Percentiles rank a stretch among this genome's conserved stretches.
phyloP scores from a whole-genome alignment of 2,329 filamentous ascomycete species.

The Bertia moriformis region DNA sequence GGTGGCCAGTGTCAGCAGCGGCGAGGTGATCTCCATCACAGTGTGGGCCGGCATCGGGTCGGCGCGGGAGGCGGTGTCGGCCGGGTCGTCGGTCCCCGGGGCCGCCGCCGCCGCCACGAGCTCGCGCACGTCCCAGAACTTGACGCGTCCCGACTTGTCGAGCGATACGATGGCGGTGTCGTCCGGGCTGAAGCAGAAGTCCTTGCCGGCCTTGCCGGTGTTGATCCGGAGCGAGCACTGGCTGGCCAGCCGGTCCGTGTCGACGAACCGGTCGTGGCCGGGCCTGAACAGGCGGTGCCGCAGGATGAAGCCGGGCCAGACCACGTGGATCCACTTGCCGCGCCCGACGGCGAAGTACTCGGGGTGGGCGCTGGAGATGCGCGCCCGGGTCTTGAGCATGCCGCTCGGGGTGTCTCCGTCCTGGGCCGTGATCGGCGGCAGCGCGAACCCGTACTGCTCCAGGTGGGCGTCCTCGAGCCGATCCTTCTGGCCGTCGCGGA shows the following conservation, averaged over 20 bases:
- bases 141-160: constrained; percentile 89
- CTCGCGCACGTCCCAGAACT: constrained; percentile 93
- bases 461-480: constrained; percentile 65
- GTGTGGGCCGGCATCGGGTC: constrained; percentile 37
- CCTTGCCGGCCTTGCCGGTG: constrained; percentile 94
- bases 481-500: constrained; percentile 64
- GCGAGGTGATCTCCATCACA: constrained; percentile 67
- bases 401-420: constrained; percentile 86
- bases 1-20: constrained; percentile 73
- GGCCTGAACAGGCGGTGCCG: constrained; percentile 49
- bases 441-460: constrained; percentile 73
- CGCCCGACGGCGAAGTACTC: constrained; percentile 92
- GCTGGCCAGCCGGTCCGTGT: constrained; percentile 74
- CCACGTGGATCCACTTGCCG: constrained; percentile 87
- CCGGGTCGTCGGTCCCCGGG: constrained; percentile 37
- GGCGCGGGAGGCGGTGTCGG: constrained; percentile 31
- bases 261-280: constrained; percentile 55
- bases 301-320: constrained; percentile 54
- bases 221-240: constrained; percentile 82
- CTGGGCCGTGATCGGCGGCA: constrained; percentile 71
- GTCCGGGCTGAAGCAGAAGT: constrained; percentile 95
- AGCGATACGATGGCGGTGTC: constrained; percentile 87
- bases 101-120: constrained; percentile 17
- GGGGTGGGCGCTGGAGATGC: constrained; percentile 74
- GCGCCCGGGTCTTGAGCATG: constrained; percentile 86